Evolutionary conservation across 768 basidiomycete species (phyloP), one percentile per base, ranked within the genome.

Genomic region (Mycena filopes): DNA sequence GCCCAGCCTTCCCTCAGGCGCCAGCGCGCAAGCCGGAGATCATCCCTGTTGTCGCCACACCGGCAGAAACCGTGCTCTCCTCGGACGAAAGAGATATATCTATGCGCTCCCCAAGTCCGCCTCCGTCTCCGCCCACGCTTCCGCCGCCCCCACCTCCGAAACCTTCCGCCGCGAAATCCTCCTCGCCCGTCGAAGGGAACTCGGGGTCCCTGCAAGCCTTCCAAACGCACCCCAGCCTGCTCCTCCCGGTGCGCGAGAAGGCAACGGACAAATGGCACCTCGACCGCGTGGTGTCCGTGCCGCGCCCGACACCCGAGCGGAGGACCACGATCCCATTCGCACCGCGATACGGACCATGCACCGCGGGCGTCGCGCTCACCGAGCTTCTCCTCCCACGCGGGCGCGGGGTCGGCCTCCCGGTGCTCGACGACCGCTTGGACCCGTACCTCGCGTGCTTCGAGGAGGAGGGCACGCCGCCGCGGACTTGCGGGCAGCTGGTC

Each of bases 301-400:
- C 50, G 1, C 36, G 16, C 5, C 33, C 16, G 28, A 16, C 31
- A 29, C 26, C 47, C 16, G 18, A 4, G 13, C 47, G 16, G 4
- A 6, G 29, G 1, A 36, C 26, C 31, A 33, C 28, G 28, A 46
- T 56, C 13, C 9, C 29, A 5, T 46, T 56, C 21, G 13, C 12
- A 7, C 45, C 55, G 6, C 13, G 29, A 11, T n/a, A 47, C 28
- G 55, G 55, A 4, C 55, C 55, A 7, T 56, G 55, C 31, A 46
- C 43, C 16, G 33, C 21, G 18, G 55, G 55, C 12, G 55, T 56
- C 55, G 43, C 55, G 13, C 29, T 56, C 11, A 36, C 55, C 13
- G 55, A 56, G 21, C 45, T 56, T 8, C n/a, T 10, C 2, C 18
- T 46, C 2, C 46, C 29, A 3, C 55, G 43, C 12, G 55, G 55